Base-by-base conservation (phyloP, 2,329 filamentous ascomycete species). In the Davidsoniella australis region DNA sequence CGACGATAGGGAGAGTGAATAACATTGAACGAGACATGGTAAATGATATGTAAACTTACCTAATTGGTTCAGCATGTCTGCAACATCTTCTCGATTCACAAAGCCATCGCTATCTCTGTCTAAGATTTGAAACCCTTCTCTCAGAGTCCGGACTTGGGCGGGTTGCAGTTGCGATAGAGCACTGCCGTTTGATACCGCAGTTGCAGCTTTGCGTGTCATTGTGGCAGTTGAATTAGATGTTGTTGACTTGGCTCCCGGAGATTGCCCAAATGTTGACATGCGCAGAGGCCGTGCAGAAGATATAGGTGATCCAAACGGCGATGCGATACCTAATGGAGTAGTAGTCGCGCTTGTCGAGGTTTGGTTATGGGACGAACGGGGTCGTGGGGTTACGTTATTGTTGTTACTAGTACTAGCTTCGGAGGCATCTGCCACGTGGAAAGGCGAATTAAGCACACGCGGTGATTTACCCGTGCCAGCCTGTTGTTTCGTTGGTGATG, bases 41-140 rank as follows among this genome's bases (percentile, higher is more conserved):
- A 33, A 40, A 16, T 42, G 20, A 33, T 33, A 38, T 17, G 5
- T 29, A 18, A 6, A 54, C 58, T 45, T 66, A 85, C 82, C 88
- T 45, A 95, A 71, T 59, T 94, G 87, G 52, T 75, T 77, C 29
- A 98, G 73, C 75, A 94, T 94, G 58, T 93, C 85, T 14, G 78
- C 78, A 4, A 98, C 79, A 61, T 94, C 86, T 18, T 89, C 82
- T 52, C 82, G 74, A 56, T 81, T 83, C 54, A 98, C 80, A 46
- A 76, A 69, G 16, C 89, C 88, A 59, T 91, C 86, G 59, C 86
- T 88, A 63, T 91, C 82, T 53, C 85, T 75, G 63, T 96, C 91
- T 43, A 98, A 72, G 52, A 95, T 87, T 63, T 93, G 85, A 63
- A 96, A 98, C 0, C 83, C 86, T 61, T 96, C 89, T 53, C 91